Base-by-base conservation (phyloP, 2,329 filamentous ascomycete genomes). In the Beauveria rudraprayagi region DNA sequence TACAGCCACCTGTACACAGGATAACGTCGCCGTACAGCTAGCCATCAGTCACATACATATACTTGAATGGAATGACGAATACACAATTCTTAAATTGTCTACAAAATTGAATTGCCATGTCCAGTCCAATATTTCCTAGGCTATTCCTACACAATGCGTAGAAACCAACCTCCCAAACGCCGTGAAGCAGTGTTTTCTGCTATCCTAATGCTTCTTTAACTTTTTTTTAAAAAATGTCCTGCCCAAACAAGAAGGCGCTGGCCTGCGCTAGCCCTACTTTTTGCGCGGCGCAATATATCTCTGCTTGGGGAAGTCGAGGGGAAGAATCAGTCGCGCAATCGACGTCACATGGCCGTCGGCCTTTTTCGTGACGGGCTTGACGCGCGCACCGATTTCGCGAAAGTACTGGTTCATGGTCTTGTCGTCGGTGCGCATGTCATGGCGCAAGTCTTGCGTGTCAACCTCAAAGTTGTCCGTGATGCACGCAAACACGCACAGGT, bases 261-360 rank as follows among this genome's bases (percentile, higher is more conserved):
- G 47, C 7, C 26, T 51, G 14, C 7, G 26, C 16, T 51, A 8
- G 16, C 30, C 24, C 56, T 64, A 63, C 52, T 62, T 61, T 52
- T 64, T 67, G 40, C 53, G 53, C 16, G 65, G 66, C 34, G 63
- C 66, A 52, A 69, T 71, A 26, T 71, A 68, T 56, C 72, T 70
- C 67, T 75, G 73, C 76, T 88, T 92, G 1, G 93, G 94, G 71
- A 97, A 97, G 62, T 87, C 82, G 52, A 97, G 77, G 3, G 94
- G 94, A 64, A 97, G 73, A 67, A 82, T 84, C 68, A 97, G 76
- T 66, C 85, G 85, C 14, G 89, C 92, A 55, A 92, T 76, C 63
- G 81, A 75, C 34, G 73, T 67, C 61, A 73, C 73, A 62, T 75
- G 81, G 63, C 85, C 84, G 61, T 84, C 84, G 60, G 84, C 83